phyloP scores from a whole-genome alignment of 192 early-diverging fungal species.

The Linnemannia exigua region DNA sequence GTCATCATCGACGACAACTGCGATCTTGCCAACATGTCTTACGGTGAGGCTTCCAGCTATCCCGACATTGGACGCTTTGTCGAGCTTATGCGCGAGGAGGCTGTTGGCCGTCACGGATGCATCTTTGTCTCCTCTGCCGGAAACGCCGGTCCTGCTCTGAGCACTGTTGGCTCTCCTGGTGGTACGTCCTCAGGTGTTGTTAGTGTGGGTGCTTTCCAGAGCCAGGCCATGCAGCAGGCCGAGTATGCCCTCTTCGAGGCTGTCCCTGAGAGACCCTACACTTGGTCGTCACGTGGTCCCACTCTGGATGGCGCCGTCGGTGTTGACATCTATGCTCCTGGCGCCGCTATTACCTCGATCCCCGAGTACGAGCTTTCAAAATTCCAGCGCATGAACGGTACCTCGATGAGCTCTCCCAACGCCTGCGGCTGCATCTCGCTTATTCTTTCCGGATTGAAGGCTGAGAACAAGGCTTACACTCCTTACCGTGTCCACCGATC shows the following conservation, averaged over 20 bases:
- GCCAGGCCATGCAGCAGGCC: slow-evolving; percentile 86
- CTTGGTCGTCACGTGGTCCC: slow-evolving; percentile 93
- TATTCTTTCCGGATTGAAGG: slow-evolving; percentile 90
- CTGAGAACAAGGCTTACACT: slow-evolving; percentile 71
- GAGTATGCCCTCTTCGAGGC: slow-evolving; percentile 88
- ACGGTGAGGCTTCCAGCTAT: slow-evolving; percentile 83
- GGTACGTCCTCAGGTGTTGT: slow-evolving; percentile 83
- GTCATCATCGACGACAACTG: slow-evolving; percentile 77
- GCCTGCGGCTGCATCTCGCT: slow-evolving; percentile 89
- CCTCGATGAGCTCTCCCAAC: slow-evolving; percentile 94
- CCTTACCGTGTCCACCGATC: slow-evolving; percentile 90
- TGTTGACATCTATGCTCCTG: slow-evolving; percentile 87
- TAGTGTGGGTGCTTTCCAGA: slow-evolving; percentile 93
- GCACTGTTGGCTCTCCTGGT: slow-evolving; percentile 88
- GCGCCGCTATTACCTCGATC: slow-evolving; percentile 92
- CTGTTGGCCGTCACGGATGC: slow-evolving; percentile 84
- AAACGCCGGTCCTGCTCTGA: slow-evolving; percentile 92
- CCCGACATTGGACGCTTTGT: slow-evolving; percentile 87
- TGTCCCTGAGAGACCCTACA: slow-evolving; percentile 85
- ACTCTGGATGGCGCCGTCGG: slow-evolving; percentile 87
- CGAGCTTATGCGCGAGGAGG: slow-evolving; percentile 84
- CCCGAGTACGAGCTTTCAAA: slow-evolving; percentile 84
- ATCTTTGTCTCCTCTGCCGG: slow-evolving; percentile 93
- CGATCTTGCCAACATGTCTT: slow-evolving; percentile 90
- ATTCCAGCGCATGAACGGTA: slow-evolving; percentile 90